Evolutionary conservation across 2,329 filamentous ascomycete genomes (phyloP).

Genomic region (Pestalotiopsis sp.): DNA sequence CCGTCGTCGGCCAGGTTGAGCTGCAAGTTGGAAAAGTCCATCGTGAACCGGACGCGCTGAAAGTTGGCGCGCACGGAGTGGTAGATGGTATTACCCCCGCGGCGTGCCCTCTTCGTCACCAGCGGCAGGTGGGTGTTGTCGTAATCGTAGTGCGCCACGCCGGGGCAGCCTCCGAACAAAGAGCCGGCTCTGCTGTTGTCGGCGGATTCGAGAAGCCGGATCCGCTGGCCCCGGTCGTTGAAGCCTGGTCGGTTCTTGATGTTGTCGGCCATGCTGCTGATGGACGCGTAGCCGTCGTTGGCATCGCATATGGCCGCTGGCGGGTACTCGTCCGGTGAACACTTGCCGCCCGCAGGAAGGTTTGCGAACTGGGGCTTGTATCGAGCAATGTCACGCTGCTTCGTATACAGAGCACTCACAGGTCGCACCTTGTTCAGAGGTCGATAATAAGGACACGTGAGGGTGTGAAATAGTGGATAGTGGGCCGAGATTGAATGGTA

Average conservation of each 20-base stretch:
- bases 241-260: not conserved
- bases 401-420: not conserved
- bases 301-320: not conserved
- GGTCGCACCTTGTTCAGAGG: not conserved
- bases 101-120: not conserved
- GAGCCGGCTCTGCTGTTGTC: not conserved
- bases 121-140: not conserved
- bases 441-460: slow-evolving; percentile 1
- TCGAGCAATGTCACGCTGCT: not conserved
- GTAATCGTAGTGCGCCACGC: not conserved
- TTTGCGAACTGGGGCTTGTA: not conserved
- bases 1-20: slow-evolving; percentile 9
- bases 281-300: not conserved
- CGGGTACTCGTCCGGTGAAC: slow-evolving; percentile 9
- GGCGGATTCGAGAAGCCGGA: not conserved
- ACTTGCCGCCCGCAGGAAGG: not conserved
- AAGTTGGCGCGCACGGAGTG: not conserved
- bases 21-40: not conserved
- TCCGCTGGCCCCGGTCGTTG: not conserved
- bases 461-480: not conserved
- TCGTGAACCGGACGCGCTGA: not conserved
- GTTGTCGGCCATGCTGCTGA: not conserved
- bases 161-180: not conserved
- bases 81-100: not conserved
- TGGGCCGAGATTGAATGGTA: slow-evolving; percentile 6